Base-by-base conservation (phyloP, 306 rosid species). In the Astragalus glycyphyllos region DNA sequence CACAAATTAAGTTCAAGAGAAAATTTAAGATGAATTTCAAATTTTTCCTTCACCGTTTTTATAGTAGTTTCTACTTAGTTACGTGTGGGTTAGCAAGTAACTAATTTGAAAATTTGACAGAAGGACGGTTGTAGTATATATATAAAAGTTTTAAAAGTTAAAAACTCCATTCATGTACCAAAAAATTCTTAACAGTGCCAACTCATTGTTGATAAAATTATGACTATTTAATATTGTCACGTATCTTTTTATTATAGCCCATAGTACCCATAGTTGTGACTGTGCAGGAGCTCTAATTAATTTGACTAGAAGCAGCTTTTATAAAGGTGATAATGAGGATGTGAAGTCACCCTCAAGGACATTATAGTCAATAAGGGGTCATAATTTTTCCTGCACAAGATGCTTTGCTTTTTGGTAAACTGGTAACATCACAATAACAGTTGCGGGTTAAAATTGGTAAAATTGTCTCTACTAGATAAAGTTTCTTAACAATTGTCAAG, bases 341-440 rank as follows among this genome's bases (percentile, higher is more conserved):
- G 93, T 73, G 75, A 86, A 74, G 98, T 92, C 97, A 80, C 93
- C 64, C 53, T 90, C 97, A 88, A 71, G 90, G 98, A 91, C 44
- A 90, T 44, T 66, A n/a, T 78, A 60, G 98, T 88, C 88, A 83
- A 71, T 72, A 59, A 56, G 38, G 53, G 34, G 71, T 79, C 78
- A 75, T 78, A 73, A 72, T 80, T 89, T 77, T 58, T 79, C 76
- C 76, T 81, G 77, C 73, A 62, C 51, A 65, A 86, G 89, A 81
- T 85, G 89, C 93, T 80, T 80, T 75, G 26, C 88, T 85, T 90
- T 88, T 78, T 66, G 95, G 94, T 88, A 81, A 88, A 82, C 83
- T 73, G 68, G 79, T 83, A 74, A 77, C 84, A 84, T 90, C 95
- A 78, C 34, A 81, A 57, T 56, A 72, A 78, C 87, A 81, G 83